Evolutionary conservation across 495 filamentous ascomycete genomes (phyloP), one percentile per base, ranked within the genome.

Genomic region (Thermothielavioides terrestris): DNA sequence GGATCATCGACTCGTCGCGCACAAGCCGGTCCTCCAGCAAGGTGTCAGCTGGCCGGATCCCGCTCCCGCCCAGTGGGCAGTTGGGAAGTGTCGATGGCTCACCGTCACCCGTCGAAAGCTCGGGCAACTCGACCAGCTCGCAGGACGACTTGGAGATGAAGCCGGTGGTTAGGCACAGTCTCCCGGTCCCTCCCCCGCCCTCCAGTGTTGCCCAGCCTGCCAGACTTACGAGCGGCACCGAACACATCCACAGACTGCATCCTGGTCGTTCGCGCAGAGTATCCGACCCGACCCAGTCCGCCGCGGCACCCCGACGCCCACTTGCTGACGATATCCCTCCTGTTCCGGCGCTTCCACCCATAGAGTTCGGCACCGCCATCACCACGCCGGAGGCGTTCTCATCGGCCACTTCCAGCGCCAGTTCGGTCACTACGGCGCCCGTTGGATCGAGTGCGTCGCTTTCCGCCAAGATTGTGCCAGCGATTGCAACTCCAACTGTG

Each of bases 91-190:
- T 35, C 7, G 54, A 49, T 42, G 25, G 15, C 15, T 17, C 53
- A 7, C 17, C 28, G 0, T 63, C 62, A 0, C 56, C 62, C 2
- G 50, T 48, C 6, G 56, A 54, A 7, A 66, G 61, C 56, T 65
- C 62, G 36, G 58, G 56, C 54, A 55, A 56, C 53, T 69, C 64
- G 23, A 60, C 38, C 38, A 64, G 62, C 49, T 69, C 66, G 15
- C 53, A 58, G 35, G 66, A 66, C 28, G 66, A 67, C 21, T 30
- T 69, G n/a, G 62, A 64, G 46, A 66, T 67, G 53, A 61, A 53
- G 54, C 58, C 59, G 0, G 43, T 37, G 15, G 11, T 39, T 12
- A 54, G 50, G 34, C 56, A 55, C 30, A 42, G 42, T 12, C n/a
- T 38, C 2, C 39, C 46, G 1, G 26, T 40, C 11, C 34, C 43